phyloP scores from a whole-genome alignment of 176 grass and related monocot genomes.

The Oryza punctata region DNA sequence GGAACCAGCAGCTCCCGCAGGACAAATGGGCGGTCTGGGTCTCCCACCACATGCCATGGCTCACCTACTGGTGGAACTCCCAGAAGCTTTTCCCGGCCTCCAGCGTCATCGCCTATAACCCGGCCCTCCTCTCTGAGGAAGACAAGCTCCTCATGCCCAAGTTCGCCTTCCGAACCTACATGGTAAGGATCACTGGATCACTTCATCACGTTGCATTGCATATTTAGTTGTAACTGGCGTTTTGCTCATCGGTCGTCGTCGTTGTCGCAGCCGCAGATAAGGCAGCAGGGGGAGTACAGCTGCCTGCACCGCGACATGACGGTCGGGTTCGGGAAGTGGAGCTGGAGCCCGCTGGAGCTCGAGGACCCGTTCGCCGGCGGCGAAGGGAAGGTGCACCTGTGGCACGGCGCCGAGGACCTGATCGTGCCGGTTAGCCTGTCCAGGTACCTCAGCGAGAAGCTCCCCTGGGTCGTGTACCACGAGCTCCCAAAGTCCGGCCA shows the following conservation, averaged over 20 bases:
- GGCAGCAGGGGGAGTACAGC: slow-evolving; percentile 65
- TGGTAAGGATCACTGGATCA: slow-evolving; percentile 24
- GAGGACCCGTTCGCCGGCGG: slow-evolving; percentile 61
- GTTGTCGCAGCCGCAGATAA: slow-evolving; percentile 46
- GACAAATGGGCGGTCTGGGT: slow-evolving; percentile 73
- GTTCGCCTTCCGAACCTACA: slow-evolving; percentile 40
- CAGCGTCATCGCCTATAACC: slow-evolving; percentile 53
- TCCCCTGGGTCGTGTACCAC: slow-evolving; percentile 74
- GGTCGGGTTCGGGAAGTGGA: slow-evolving; percentile 76
- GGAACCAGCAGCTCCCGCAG: slow-evolving; percentile 59
- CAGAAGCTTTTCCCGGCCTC: slow-evolving; percentile 70
- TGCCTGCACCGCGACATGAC: slow-evolving; percentile 78
- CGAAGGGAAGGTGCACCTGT: slow-evolving; percentile 67
- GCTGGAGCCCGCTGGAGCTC: slow-evolving; percentile 65
- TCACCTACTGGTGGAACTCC: slow-evolving; percentile 94
- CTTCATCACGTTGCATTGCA: background rate
- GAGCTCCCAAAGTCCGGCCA: slow-evolving; percentile 70
- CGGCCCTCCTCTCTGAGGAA: slow-evolving; percentile 45
- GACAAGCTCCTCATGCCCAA: slow-evolving; percentile 52
- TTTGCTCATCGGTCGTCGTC: background rate
- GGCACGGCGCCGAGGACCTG: slow-evolving; percentile 72
- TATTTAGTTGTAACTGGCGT: background rate
- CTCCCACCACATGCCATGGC: slow-evolving; percentile 69
- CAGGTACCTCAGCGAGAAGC: slow-evolving; percentile 55
- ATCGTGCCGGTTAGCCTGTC: slow-evolving; percentile 65